Conservation (phyloP, 805 yeast species). For the Pichia paraexigua region DNA sequence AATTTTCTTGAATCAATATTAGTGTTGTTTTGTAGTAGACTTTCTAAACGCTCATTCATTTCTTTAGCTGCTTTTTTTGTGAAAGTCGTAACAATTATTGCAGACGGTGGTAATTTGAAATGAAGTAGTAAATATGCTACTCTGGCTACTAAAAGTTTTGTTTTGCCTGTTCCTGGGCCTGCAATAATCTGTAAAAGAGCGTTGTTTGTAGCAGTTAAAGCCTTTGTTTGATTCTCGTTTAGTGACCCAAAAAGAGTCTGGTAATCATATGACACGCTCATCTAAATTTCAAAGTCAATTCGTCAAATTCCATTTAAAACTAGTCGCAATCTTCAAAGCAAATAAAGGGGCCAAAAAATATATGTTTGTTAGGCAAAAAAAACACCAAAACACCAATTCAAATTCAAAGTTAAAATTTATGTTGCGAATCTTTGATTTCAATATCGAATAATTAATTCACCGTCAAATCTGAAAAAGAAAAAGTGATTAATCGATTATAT, state of each 20-base stretch:
- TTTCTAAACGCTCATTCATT: conserved; percentile 55
- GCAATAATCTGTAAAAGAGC: conserved; percentile 44
- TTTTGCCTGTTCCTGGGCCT: conserved; percentile 68
- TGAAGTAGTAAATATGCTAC: conserved; percentile 60
- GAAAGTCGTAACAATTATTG: conserved; percentile 81
- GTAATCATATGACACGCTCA: background rate
- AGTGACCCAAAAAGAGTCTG: conserved; percentile 16
- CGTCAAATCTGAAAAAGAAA: too few species aligned
- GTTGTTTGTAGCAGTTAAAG: conserved; percentile 34
- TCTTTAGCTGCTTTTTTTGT: conserved; percentile 90
- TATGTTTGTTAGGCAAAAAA: too few species aligned
- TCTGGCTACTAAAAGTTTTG: conserved; percentile 71
- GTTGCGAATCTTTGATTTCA: background rate
- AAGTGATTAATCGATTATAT: too few species aligned
- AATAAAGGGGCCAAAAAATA: too few species aligned
- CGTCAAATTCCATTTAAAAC: background rate
- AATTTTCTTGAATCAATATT: conserved; percentile 35
- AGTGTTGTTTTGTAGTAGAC: conserved; percentile 26
- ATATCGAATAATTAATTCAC: too few species aligned
- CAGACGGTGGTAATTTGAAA: conserved; percentile 46
- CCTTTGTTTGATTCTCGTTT: conserved; percentile 35
- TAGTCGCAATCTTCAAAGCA: background rate
- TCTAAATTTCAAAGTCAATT: background rate
- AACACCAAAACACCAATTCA: too few species aligned
- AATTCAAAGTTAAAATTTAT: background rate